Base-by-base conservation (phyloP, 306 rosid species). In the Cyamopsis tetragonoloba region DNA sequence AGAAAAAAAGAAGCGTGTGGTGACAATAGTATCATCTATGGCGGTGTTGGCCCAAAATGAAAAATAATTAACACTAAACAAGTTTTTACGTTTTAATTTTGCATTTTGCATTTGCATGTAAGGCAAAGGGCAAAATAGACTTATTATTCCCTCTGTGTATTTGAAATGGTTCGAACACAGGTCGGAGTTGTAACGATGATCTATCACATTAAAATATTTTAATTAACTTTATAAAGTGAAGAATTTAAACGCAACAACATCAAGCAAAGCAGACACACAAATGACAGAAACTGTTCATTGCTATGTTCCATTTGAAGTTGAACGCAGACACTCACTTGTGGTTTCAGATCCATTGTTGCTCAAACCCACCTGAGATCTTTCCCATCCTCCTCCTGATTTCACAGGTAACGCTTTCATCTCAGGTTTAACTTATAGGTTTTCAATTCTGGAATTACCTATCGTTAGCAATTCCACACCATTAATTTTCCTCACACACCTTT, bases 391-490 rank as follows among this genome's bases (percentile, higher is more conserved):
- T 74, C 56, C 62, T 34, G 5, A 14, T 68, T 68, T 32, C 76
- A 1, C 67, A 5, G 61, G 76, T 77, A 69, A 53, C 42, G 15
- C 61, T 60, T 22, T 69, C 53, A 11, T 9, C 14, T 7, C 38
- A n/a, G 50, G 39, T 49, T 19, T 27, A 31, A 1, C 0, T 10
- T 18, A 8, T 5, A n/a, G n/a, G 34, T 18, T 58, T 55, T 6
- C 27, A 7, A 15, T 66, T 18, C 13, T 5, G 3, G 6, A 32
- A 32, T 51, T 32, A 44, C 4, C 30, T 11, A 8, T 15, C 23
- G 14, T 53, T 67, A 47, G 55, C 34, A 47, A 18, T 38, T 58
- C 10, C 12, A 43, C 22, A 12, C 41, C 24, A 8, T 28, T 11
- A 17, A 18, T 51, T 51, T 68, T 26, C 20, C 66, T 9, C 18